Base-by-base conservation (phyloP, 495 filamentous ascomycete species). In the Penicillium angulare region DNA sequence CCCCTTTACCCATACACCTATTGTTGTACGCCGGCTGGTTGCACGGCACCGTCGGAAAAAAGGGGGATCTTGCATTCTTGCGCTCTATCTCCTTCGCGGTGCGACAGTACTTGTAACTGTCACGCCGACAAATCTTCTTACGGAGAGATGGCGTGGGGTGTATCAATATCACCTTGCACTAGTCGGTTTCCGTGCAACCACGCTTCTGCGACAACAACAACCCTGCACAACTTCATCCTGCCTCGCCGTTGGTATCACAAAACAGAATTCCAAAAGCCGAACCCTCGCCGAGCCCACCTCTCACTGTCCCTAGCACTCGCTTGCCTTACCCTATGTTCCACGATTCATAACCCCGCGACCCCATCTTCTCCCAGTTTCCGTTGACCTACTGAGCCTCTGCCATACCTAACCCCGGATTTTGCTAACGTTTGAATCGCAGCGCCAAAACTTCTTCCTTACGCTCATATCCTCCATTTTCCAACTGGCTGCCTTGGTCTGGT, bases 401-500 rank as follows among this genome's bases (percentile, higher is more conserved):
- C 13, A 23, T 15, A 39, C 12, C 13, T 24, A 45, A 42, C n/a
- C 16, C 16, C 21, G 23, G 21, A 40, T 23, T 21, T 41, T 9
- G 50, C 59, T 64, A 24, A 64, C 59, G 10, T 22, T 24, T 27
- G 7, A 38, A 33, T 20, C 50, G 56, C 59, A 96, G 92, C 82
- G 91, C 53, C 85, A 87, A 61, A 87, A 71, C 59, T 87, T 86
- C 22, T 59, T 92, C 57, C 83, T 97, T 51, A 96, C 93, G 22
- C 73, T 97, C 26, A 68, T 97, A 55, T 86, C 89, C 18, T 83
- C 88, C 41, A 78, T 97, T 55, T 73, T 88, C 60, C 93, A 98
- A 65, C 72, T 97, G 43, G 85, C 82, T 43, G 85, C 86, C 43
- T 77, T 97, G 38, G 50, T 91, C 22, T 98, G 93, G 92, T 97